phyloP scores from a whole-genome alignment of 805 yeast genomes.

The Monosporozyma yasuniensis region DNA sequence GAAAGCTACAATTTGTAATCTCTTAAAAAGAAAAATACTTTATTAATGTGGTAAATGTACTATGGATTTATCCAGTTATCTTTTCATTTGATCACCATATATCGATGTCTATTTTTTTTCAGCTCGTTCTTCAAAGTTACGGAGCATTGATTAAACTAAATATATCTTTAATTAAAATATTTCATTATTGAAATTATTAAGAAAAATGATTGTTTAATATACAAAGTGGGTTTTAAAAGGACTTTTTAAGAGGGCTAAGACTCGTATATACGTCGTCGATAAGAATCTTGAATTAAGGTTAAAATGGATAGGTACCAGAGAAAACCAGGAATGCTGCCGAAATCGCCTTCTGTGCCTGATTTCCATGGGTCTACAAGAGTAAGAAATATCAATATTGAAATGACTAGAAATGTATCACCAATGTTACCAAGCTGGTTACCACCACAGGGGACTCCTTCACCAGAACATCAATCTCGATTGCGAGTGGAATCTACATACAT shows the following conservation, averaged over 20 bases:
- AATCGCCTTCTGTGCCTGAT: slow-evolving; percentile 19
- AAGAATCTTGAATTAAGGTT: not conserved
- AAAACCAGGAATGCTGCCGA: slow-evolving; percentile 2
- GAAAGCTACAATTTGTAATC: not conserved
- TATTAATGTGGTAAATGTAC: not conserved
- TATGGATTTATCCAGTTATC: not conserved
- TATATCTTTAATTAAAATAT: not conserved
- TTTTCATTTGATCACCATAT: not conserved
- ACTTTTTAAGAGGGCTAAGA: not conserved
- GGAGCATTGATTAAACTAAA: not conserved
- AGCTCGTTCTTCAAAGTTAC: not conserved
- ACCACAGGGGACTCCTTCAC: not conserved
- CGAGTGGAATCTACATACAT: not conserved
- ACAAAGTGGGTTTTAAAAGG: not conserved
- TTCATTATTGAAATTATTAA: not conserved
- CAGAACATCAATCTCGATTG: not conserved
- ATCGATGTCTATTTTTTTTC: not conserved
- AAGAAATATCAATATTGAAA: not conserved
- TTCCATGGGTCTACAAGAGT: slow-evolving; percentile 9
- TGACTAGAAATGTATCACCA: not conserved
- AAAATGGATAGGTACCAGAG: not conserved
- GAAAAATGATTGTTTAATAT: not conserved
- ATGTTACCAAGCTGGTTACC: slow-evolving; percentile 1
- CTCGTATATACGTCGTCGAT: not conserved
- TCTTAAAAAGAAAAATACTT: not conserved